Base-by-base conservation (phyloP, 2,329 filamentous ascomycete species). In the Alternaria consortialis region DNA sequence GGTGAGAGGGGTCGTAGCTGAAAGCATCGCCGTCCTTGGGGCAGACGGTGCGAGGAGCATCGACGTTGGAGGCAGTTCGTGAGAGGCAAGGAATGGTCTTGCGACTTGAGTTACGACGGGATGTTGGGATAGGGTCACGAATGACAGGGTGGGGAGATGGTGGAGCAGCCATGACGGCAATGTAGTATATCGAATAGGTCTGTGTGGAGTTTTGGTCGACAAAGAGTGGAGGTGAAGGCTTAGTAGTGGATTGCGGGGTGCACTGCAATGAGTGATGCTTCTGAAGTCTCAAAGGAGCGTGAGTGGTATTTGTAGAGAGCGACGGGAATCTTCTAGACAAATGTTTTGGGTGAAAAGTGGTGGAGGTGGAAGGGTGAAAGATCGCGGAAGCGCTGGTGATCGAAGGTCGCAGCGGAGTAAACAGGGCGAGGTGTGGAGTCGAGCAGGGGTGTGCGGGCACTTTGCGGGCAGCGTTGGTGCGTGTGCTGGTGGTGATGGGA, bases 11-110 rank as follows among this genome's bases (percentile, higher is more conserved):
- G 32, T 76, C 63, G 65, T 75, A 80, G 63, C 70, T 76, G 66
- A 80, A 80, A 13, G 76, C 73, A 57, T 79, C 76, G 20, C 70
- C 71, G 54, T 80, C 77, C 46, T 69, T 71, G 55, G 76, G 74
- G 53, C 72, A 74, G n/a, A 65, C 58, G 20, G 72, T 73, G 59
- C 77, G 73, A 27, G 70, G 71, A 42, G 69, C 70, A 42, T 75
- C 73, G 27, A 74, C 44, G 39, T 64, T 58, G 27, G 74, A 70
- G 48, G 60, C 54, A 15, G 68, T 64, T 25, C 65, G 58, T 9
- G 70, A 66, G 29, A 71, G 60, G 5, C 71, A 71, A 20, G 67
- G 63, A 40, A 70, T 72, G 58, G 71, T 74, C 55, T 60, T 68
- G 63, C 71, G 73, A 31, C 66, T 67, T 11, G 74, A 77, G 58